phyloP scores from a whole-genome alignment of 305 asterid species.

The Petunia hybrid region DNA sequence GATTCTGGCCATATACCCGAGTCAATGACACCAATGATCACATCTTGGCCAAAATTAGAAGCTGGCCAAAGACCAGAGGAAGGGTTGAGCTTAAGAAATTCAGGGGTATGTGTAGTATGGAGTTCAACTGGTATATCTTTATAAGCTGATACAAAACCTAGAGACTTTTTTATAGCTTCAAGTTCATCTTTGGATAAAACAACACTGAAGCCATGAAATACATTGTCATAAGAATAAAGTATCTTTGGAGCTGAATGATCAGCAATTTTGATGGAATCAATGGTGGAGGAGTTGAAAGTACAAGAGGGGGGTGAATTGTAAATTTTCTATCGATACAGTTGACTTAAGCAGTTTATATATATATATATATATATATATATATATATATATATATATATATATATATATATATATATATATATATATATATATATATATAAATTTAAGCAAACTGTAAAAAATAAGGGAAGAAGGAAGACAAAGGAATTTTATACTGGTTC shows the following conservation, averaged over 20 bases:
- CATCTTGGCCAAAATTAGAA: constrained; percentile 20
- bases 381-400: no score
- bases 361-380: no score
- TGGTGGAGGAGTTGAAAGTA: constrained; percentile 33
- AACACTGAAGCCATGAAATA: constrained; percentile 40
- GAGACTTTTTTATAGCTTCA: constrained; percentile 17
- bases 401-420: no score
- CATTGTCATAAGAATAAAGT: constrained; percentile 35
- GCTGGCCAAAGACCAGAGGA: constrained; percentile 29
- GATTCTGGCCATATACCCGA: constrained; percentile 36
- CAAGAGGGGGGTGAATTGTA: no score
- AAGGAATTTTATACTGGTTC: no score
- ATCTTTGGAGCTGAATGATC: background rate
- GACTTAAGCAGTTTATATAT: no score
- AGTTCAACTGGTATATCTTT: constrained; percentile 28
- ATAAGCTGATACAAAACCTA: constrained; percentile 33
- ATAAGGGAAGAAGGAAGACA: no score
- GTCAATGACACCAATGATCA: constrained; percentile 31
- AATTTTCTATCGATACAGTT: no score
- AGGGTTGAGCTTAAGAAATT: constrained; percentile 30
- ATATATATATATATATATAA: no score
- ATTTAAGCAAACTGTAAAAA: no score
- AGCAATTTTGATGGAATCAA: background rate
- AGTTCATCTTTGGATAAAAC: constrained; percentile 30
- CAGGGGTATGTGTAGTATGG: constrained; percentile 35